A percentile compares a stretch with the other conserved stretches of the same genome.
phyloP scores from a whole-genome alignment of 2,329 filamentous ascomycete species.

The Pyrenophora seminiperda region DNA sequence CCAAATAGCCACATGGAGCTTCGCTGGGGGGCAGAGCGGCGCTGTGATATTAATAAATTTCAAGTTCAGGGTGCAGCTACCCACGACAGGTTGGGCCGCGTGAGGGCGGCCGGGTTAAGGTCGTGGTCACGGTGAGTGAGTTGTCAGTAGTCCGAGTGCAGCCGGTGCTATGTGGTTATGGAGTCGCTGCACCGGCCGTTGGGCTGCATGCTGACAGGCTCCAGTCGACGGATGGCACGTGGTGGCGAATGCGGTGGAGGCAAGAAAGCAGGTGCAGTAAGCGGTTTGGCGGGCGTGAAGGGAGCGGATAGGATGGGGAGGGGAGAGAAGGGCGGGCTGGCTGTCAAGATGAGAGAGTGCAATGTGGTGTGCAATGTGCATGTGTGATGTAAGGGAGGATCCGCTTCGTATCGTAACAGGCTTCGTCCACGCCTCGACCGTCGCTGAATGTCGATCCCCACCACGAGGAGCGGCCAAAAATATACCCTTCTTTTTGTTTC shows the following conservation, averaged over 20 bases:
- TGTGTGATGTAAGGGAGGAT: constrained; percentile 18
- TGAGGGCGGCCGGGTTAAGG: constrained; percentile 28
- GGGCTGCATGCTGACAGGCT: constrained; percentile 27
- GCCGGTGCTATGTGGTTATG: constrained; percentile 26
- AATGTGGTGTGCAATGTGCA: constrained; percentile 1
- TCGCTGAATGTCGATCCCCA: constrained; percentile 20
- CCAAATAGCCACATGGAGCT: constrained; percentile 80
- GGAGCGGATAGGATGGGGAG: constrained; percentile 2
- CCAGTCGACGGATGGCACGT: constrained; percentile 12
- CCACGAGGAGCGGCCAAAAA: constrained; percentile 29
- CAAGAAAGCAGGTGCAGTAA: not conserved
- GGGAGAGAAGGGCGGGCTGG: constrained; percentile 14
- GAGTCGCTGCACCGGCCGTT: constrained; percentile 20
- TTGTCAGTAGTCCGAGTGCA: constrained; percentile 13
- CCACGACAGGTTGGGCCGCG: constrained; percentile 5
- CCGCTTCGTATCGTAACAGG: constrained; percentile 9
- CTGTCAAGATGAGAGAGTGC: not conserved
- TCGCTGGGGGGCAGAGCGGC: constrained; percentile 8
- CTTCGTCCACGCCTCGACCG: constrained; percentile 18
- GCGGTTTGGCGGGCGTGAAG: not conserved
- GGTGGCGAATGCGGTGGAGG: constrained; percentile 4
- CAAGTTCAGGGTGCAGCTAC: constrained; percentile 9
- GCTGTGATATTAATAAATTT: not conserved
- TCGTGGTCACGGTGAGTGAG: constrained; percentile 11
- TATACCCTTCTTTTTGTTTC: constrained; percentile 24